Base-by-base conservation (phyloP, 352 stramenopile species). In the Phytophthora capsici region DNA sequence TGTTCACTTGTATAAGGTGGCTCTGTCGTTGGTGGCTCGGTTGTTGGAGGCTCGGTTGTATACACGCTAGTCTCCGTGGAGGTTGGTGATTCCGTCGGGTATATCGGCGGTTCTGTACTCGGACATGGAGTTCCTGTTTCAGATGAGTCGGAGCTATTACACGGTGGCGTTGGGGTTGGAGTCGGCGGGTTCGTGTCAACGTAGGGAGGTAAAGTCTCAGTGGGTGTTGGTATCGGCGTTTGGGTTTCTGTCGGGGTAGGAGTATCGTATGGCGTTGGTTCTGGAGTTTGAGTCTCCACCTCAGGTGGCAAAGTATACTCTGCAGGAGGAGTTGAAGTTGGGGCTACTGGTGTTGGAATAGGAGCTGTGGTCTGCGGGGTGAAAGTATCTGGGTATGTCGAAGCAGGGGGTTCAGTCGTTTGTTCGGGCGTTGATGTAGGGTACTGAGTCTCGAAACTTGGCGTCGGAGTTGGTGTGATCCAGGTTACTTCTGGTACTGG, bases 11-110 rank as follows among this genome's bases (percentile, higher is more conserved):
- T 48, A 9, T 2, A 38, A n/a, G 58, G 49, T 16, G 26, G 44
- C 16, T 51, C n/a, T 20, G 32, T 30, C 36, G 20, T 30, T 38
- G 54, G 19, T 22, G 55, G 14, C 26, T 52, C 45, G 10, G 45
- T 52, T 13, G 26, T 44, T 30, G 12, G 20, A 10, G 19, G 25
- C 13, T 52, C 38, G 6, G 37, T 19, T 14, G 58, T 51, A 53
- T 57, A 57, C 52, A 40, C 12, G 25, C n/a, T 57, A 4, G 17
- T 38, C 30, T 62, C 50, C 10, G 51, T 62, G 13, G 49, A 20
- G 10, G 30, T 67, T 20, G 63, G 48, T 36, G 59, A 14, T 41
- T 63, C 8, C 4, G 56, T 67, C 19, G 25, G 34, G n/a, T 44
- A 45, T 34, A 28, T 8, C 13, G 40, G 10, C 16, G 58, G 16